Percentiles rank a stretch among this genome's conserved stretches.
These are phyloP conservation scores for Limonomyces culmigenus DNA, from an alignment of 1,284 basidiomycete genomes.

Conservation along the genomic window DNA sequence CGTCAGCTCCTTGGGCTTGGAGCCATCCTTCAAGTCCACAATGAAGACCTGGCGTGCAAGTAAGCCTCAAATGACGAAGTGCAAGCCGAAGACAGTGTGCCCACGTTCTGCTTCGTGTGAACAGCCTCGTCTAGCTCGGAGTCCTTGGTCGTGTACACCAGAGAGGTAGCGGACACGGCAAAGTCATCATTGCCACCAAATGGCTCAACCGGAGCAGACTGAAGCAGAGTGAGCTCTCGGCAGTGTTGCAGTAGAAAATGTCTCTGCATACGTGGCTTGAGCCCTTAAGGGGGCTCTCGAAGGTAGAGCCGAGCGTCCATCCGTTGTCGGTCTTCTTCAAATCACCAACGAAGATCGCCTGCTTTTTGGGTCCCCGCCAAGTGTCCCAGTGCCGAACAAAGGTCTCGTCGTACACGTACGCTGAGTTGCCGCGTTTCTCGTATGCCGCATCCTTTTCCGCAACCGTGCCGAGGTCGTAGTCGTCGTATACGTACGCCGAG, in stretches of 20 bases:
- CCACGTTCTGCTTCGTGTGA: conserved; percentile 76
- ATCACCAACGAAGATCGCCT: conserved; percentile 49
- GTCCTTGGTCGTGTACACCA: conserved; percentile 79
- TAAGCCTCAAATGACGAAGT: neutral
- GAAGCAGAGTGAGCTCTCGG: neutral
- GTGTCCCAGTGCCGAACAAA: conserved; percentile 83
- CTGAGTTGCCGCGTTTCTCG: conserved; percentile 55
- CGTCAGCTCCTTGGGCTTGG: conserved; percentile 48
- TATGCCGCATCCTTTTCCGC: conserved; percentile 52
- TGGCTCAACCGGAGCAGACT: conserved; percentile 69
- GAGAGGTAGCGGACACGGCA: conserved; percentile 44
- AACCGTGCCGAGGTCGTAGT: conserved; percentile 52
- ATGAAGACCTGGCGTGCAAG: conserved; percentile 37
- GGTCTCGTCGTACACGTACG: conserved; percentile 59
- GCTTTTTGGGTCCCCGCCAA: conserved; percentile 61
- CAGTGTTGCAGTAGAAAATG: neutral
- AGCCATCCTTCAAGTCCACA: conserved; percentile 31
- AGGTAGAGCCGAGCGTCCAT: conserved; percentile 36
- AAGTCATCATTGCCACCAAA: conserved; percentile 69
- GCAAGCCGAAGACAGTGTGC: conserved; percentile 1
- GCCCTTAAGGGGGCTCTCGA: conserved; percentile 42
- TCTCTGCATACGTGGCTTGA: conserved; percentile 40
- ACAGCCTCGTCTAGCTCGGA: conserved; percentile 51
- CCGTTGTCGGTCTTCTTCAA: conserved; percentile 30
- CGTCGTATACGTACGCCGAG: conserved; percentile 60